Evolutionary conservation across 768 basidiomycete species (phyloP), one percentile per base, ranked within the genome.

Genomic region (Hirschioporus abietinus): DNA sequence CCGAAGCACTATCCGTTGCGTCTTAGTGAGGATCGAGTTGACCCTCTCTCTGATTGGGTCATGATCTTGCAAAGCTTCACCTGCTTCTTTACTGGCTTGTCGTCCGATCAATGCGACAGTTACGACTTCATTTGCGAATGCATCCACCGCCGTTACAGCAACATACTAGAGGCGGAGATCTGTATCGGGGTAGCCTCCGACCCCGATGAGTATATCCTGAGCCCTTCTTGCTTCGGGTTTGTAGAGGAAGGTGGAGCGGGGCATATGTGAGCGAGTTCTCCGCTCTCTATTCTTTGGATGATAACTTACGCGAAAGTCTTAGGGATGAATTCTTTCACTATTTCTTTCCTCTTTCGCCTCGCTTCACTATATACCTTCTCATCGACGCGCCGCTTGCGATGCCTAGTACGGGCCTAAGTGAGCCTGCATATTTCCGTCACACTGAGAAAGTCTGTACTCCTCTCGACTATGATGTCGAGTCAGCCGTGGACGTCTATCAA

Each of bases 311-410:
- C 18, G 23, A 15, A 7, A 24, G 12, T 4, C n/a, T 63, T 62
- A 66, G 66, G 52, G 60, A 66, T 57, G 60, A 42, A n/a, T 62
- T 26, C 23, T 63, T 34, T 63, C 62, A 27, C 61, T 25, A n/a
- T 35, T 79, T 88, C 67, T 87, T 88, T 68, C 86, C 87, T 1
- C 76, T 88, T 52, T 78, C 78, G 64, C 86, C 86, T 0, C 84
- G 79, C 5, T 67, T 86, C 30, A 81, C 86, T 2, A 42, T 88
- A 18, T 88, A 88, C 68, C 71, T 88, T 24, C 76, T 88, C 63
- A 34, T 64, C 35, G 58, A 35, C 66, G 25, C 36, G 35, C 20
- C 82, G 81, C 0, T 74, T 73, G 30, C 66, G 72, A 25, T 73
- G 73, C 4, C 68, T 71, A 12, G 71, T 68, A 4, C 66, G 64